phyloP scores from a whole-genome alignment of 768 basidiomycete species.

The Pulveroboletus ravenelii region DNA sequence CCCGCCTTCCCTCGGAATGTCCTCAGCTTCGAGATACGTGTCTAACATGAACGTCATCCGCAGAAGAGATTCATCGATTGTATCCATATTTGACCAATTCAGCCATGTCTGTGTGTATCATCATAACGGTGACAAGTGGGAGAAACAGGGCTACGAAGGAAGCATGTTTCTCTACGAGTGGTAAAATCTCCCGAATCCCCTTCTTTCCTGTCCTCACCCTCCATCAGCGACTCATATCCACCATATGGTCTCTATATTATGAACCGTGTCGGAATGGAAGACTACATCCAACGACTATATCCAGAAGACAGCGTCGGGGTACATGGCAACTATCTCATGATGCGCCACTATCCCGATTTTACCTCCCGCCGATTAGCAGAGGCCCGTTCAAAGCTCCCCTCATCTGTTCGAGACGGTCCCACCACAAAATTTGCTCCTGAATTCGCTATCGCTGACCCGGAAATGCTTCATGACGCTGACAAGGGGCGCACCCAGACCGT shows the following conservation, averaged over 20 bases:
- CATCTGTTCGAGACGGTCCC: conserved; percentile 26
- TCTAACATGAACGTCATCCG: conserved; percentile 79
- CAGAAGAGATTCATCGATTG: conserved; percentile 73
- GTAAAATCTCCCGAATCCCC: conserved; percentile 30
- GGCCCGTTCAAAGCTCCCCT: conserved; percentile 25
- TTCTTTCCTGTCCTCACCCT: conserved; percentile 1
- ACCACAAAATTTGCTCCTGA: conserved; percentile 47
- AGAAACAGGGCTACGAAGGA: conserved; percentile 81
- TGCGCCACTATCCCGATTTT: conserved; percentile 69
- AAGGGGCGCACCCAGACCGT: conserved; percentile 58
- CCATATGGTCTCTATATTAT: conserved; percentile 83
- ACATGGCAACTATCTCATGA: conserved; percentile 64
- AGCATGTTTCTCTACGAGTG: conserved; percentile 87
- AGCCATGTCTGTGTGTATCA: conserved; percentile 83
- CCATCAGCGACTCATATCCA: conserved; percentile 62
- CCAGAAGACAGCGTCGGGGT: conserved; percentile 70
- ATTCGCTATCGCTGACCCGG: conserved; percentile 42
- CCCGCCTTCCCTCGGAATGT: conserved; percentile 43
- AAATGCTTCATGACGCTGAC: conserved; percentile 40
- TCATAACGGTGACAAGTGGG: conserved; percentile 71
- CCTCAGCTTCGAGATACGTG: conserved; percentile 60
- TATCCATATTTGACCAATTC: conserved; percentile 81
- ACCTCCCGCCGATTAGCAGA: conserved; percentile 45
- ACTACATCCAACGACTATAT: conserved; percentile 68
- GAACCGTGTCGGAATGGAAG: conserved; percentile 75